phyloP scores from a whole-genome alignment of 805 yeast genomes.

The Kregervanrija fluxuum region DNA sequence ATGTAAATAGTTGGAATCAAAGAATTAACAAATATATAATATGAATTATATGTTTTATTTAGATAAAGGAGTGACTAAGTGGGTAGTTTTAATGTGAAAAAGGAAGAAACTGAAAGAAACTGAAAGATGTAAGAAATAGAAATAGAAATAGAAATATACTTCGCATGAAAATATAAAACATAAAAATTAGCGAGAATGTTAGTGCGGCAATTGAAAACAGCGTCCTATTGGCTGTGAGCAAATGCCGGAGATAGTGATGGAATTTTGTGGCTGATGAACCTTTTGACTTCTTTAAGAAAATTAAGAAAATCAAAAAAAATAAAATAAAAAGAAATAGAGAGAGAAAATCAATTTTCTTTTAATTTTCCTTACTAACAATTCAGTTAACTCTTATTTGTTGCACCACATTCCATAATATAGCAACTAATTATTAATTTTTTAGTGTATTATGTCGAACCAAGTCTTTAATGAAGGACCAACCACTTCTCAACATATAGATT shows the following conservation, averaged over 20 bases:
- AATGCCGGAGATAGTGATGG: too few relatives aligned
- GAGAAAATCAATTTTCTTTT: background rate
- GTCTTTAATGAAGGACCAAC: constrained; percentile 53
- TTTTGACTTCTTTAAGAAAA: too few relatives aligned
- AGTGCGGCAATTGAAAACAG: too few relatives aligned
- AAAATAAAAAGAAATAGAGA: background rate
- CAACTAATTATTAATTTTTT: background rate
- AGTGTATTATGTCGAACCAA: constrained; percentile 20
- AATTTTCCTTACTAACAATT: background rate
- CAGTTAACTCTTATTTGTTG: background rate
- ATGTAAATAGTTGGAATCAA: constrained; percentile 2
- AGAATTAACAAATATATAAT: background rate
- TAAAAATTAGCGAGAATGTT: too few relatives aligned
- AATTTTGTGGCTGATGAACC: too few relatives aligned
- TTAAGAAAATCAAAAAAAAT: background rate
- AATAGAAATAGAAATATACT: background rate
- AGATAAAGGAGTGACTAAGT: constrained; percentile 14
- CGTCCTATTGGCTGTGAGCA: too few relatives aligned
- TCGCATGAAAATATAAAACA: background rate
- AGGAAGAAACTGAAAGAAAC: background rate
- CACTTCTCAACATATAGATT: constrained; percentile 61
- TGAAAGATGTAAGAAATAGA: background rate
- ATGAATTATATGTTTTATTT: background rate
- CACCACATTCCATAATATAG: background rate
- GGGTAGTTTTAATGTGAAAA: constrained; percentile 3